Evolutionary conservation across 2,329 filamentous ascomycete species (phyloP).

Genomic region (Cercospora berteroae): DNA sequence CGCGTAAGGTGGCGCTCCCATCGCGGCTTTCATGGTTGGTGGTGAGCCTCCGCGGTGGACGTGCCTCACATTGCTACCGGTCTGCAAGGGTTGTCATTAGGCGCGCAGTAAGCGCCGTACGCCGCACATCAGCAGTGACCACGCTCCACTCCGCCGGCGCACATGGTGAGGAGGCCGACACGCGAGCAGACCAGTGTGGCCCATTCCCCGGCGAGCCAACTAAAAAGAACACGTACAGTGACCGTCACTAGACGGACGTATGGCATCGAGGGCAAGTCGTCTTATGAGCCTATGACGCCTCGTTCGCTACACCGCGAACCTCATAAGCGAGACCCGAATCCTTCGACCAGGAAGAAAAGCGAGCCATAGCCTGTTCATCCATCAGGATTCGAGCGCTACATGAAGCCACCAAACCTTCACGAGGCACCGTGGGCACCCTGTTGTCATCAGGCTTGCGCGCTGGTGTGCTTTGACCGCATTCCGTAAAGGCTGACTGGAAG

Average conservation of each 20-base stretch:
- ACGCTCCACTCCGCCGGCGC: background rate
- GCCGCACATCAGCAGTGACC: constrained; percentile 3
- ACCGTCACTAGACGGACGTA: background rate
- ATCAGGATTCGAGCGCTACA: constrained; percentile 16
- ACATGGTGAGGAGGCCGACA: background rate
- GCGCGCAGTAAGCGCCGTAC: background rate
- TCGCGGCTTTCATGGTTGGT: background rate
- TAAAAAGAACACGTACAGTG: constrained; percentile 1
- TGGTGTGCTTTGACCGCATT: constrained; percentile 15
- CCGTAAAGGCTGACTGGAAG: constrained; percentile 16
- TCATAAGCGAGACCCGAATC: constrained; percentile 12
- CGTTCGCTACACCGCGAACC: constrained; percentile 12
- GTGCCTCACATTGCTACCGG: background rate
- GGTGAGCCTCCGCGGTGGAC: background rate
- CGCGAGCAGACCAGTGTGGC: background rate
- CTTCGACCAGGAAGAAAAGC: constrained; percentile 5
- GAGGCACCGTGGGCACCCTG: constrained; percentile 11
- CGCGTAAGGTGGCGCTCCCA: background rate
- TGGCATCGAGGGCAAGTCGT: background rate
- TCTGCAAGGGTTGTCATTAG: background rate
- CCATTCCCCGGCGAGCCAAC: background rate
- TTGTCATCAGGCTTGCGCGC: constrained; percentile 12
- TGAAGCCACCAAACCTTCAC: constrained; percentile 17
- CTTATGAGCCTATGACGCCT: constrained; percentile 10
- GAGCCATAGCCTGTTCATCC: constrained; percentile 16